A percentile compares a stretch with the other conserved stretches of the same genome.
Evolutionary conservation across 805 yeast species (phyloP).

Genomic region (Monosporozyma servazzii): DNA sequence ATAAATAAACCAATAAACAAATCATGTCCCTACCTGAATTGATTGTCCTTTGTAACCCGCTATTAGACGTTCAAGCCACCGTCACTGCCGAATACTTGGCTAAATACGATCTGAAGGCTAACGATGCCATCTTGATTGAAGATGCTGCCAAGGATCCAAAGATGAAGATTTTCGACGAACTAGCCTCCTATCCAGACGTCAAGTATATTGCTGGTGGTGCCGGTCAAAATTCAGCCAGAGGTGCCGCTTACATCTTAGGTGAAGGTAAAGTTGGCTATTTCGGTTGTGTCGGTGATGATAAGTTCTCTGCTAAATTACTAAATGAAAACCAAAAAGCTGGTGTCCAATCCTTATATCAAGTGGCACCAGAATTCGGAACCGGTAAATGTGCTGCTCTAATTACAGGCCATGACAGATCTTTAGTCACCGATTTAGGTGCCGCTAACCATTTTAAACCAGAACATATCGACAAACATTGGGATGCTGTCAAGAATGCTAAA

Average conservation of each 20-base stretch:
- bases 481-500: conserved; percentile 67
- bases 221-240: conserved; percentile 98
- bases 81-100: conserved; percentile 58
- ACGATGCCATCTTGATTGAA: conserved; percentile 78
- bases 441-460: conserved; percentile 92
- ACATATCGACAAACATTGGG: conserved; percentile 86
- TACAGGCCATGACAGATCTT: conserved; percentile 78
- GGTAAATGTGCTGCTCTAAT: conserved; percentile 98
- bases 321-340: conserved; percentile 87
- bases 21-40: conserved; percentile 28
- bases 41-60: conserved; percentile 87
- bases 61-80: conserved; percentile 77
- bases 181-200: conserved; percentile 50
- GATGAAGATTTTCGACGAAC: conserved; percentile 77
- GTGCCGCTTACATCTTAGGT: conserved; percentile 90
- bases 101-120: conserved; percentile 77
- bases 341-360: conserved; percentile 75
- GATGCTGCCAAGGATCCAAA: conserved; percentile 61
- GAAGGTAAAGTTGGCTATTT: conserved; percentile 76
- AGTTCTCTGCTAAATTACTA: conserved; percentile 67
- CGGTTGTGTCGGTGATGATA: conserved; percentile 93
- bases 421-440: conserved; percentile 94
- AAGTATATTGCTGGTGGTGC: conserved; percentile 96
- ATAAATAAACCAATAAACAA: too few species aligned
- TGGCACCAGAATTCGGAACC: conserved; percentile 68